These are phyloP conservation scores for Daldinia childiae DNA, from an alignment of 495 filamentous ascomycete species.

Conservation along the genomic window DNA sequence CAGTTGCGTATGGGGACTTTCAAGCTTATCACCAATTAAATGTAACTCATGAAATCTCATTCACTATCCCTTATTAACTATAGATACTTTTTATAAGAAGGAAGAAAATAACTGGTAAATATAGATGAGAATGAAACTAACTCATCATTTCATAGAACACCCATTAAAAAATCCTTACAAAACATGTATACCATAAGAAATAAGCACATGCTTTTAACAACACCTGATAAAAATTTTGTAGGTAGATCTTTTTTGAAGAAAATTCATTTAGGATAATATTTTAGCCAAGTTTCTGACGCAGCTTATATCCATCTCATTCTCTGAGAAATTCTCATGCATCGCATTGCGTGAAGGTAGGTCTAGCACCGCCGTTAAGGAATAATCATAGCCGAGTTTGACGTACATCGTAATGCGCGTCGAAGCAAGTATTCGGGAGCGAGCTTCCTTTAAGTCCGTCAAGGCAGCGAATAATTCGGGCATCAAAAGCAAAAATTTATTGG, in stretches of 20 bases:
- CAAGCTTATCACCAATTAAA: no score
- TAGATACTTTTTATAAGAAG: background rate
- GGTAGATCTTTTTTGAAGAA: background rate
- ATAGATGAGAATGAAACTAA: background rate
- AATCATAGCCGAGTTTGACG: background rate
- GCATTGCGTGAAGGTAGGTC: background rate
- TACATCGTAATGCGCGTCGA: background rate
- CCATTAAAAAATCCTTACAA: background rate
- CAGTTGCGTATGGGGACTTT: no score
- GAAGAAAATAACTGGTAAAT: background rate
- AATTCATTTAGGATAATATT: background rate
- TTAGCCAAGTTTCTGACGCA: background rate
- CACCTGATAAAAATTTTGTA: background rate
- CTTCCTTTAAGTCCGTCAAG: background rate
- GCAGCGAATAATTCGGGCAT: background rate
- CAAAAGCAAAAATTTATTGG: background rate
- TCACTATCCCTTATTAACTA: no score
- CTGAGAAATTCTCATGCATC: background rate
- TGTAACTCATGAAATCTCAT: no score
- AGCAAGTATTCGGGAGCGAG: background rate
- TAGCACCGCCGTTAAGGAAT: background rate
- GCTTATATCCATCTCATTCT: background rate
- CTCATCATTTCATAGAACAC: background rate
- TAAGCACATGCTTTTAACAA: background rate
- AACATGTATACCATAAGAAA: background rate